Evolutionary conservation across 2,329 filamentous ascomycete genomes (phyloP).

Genomic region (Scedosporium boydii): DNA sequence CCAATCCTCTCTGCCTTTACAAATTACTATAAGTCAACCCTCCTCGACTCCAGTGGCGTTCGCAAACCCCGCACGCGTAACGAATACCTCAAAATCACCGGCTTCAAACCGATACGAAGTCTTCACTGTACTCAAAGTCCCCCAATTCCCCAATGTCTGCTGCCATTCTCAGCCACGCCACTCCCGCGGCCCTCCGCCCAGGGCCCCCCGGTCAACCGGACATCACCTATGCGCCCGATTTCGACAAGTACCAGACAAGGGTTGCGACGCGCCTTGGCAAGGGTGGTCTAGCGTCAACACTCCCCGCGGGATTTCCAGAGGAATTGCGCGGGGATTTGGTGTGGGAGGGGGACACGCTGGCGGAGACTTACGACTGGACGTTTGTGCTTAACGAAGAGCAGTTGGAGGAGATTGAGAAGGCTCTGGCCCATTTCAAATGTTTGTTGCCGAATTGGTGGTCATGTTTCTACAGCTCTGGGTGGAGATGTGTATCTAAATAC

Average conservation of each 20-base stretch:
- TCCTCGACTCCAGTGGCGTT: background rate
- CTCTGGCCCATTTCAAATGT: slow-evolving; percentile 9
- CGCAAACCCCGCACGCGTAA: background rate
- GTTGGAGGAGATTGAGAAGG: slow-evolving; percentile 8
- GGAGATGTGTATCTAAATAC: background rate
- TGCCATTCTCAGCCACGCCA: slow-evolving; percentile 9
- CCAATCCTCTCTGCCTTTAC: background rate
- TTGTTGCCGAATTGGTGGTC: background rate
- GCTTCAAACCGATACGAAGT: background rate
- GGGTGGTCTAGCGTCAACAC: background rate
- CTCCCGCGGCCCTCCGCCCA: slow-evolving; percentile 5
- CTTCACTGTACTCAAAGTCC: too few species aligned
- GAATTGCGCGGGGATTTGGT: slow-evolving; percentile 6
- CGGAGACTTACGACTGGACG: slow-evolving; percentile 4
- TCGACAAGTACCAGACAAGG: slow-evolving; percentile 9
- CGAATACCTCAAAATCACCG: background rate
- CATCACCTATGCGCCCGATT: slow-evolving; percentile 9
- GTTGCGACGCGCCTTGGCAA: slow-evolving; percentile 3
- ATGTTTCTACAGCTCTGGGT: background rate
- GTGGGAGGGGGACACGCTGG: slow-evolving; percentile 7
- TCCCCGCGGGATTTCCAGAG: slow-evolving; percentile 7
- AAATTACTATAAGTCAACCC: background rate
- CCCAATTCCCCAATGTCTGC: background rate
- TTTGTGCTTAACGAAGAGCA: slow-evolving; percentile 6
- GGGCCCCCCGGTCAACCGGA: slow-evolving; percentile 10